Evolutionary conservation across 2,329 filamentous ascomycete genomes (phyloP).

Genomic region (Dactylellina leptospora): DNA sequence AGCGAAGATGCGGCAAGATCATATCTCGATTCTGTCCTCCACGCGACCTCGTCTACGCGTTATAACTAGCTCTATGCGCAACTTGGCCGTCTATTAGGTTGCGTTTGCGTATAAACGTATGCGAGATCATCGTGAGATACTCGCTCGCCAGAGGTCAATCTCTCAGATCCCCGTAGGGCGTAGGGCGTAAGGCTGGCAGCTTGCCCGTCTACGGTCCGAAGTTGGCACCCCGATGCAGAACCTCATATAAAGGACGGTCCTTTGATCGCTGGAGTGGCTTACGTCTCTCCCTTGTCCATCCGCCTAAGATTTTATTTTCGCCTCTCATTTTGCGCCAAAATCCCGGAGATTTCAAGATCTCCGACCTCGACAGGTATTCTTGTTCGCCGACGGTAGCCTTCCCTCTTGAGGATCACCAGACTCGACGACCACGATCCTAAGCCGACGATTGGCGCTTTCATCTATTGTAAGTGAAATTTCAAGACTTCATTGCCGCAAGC

Average conservation of each 20-base stretch:
- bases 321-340: neutral
- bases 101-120: neutral
- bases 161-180: constrained; percentile 9
- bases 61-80: too few relatives aligned
- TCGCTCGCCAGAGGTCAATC: neutral
- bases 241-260: neutral
- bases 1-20: constrained; percentile 1
- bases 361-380: neutral
- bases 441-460: neutral
- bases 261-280: too few relatives aligned
- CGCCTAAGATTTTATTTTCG: neutral
- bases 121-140: neutral
- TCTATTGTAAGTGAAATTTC: constrained; percentile 23
- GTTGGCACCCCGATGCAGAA: too few relatives aligned
- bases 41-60: neutral
- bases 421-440: too few relatives aligned
- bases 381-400: too few relatives aligned
- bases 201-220: neutral
- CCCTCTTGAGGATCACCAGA: too few relatives aligned
- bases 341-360: constrained; percentile 3
- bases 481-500: constrained; percentile 27
- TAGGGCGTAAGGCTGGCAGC: constrained; percentile 23
- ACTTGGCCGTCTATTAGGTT: too few relatives aligned
- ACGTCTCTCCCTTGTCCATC: neutral
- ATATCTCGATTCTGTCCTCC: too few relatives aligned